Conservation (phyloP, 129 eudicot genomes). For the Chrysanthemum seticuspe region DNA sequence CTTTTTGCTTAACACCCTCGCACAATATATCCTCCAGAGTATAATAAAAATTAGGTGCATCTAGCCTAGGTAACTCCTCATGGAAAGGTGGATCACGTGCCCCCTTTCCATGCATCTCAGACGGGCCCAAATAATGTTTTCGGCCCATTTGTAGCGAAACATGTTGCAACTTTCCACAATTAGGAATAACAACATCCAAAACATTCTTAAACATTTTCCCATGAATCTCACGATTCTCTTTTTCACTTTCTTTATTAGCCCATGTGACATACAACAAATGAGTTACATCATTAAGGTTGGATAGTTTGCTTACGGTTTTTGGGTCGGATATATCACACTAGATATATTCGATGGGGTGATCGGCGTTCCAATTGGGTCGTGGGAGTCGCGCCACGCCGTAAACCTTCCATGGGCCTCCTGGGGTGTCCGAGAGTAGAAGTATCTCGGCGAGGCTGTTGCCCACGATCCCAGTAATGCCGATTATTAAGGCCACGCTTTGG, state of each 20-base stretch:
- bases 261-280: conserved; percentile 78
- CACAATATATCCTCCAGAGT: conserved; percentile 54
- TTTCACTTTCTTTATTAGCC: conserved; percentile 50
- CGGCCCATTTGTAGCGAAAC: conserved; percentile 68
- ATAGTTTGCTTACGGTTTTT: conserved; percentile 42
- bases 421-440: conserved; percentile 73
- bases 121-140: conserved; percentile 52
- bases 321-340: conserved; percentile 62
- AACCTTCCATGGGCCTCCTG: conserved; percentile 94
- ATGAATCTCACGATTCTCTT: conserved; percentile 53
- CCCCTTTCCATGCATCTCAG: conserved; percentile 41
- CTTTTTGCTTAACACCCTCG: conserved; percentile 42
- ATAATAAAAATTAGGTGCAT: conserved; percentile 53
- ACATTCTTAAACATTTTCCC: conserved; percentile 64
- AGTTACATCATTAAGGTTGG: conserved; percentile 54
- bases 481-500: conserved; percentile 62
- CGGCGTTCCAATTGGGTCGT: conserved; percentile 63
- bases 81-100: conserved; percentile 52
- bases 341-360: conserved; percentile 68
- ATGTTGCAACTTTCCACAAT: conserved; percentile 61
- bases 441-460: conserved; percentile 85
- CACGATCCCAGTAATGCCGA: conserved; percentile 85
- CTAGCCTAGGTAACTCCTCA: conserved; percentile 62
- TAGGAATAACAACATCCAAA: conserved; percentile 53
- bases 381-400: conserved; percentile 87